These are phyloP conservation scores for Cercis canadensis DNA, from an alignment of 306 rosid species.

Conservation along the genomic window DNA sequence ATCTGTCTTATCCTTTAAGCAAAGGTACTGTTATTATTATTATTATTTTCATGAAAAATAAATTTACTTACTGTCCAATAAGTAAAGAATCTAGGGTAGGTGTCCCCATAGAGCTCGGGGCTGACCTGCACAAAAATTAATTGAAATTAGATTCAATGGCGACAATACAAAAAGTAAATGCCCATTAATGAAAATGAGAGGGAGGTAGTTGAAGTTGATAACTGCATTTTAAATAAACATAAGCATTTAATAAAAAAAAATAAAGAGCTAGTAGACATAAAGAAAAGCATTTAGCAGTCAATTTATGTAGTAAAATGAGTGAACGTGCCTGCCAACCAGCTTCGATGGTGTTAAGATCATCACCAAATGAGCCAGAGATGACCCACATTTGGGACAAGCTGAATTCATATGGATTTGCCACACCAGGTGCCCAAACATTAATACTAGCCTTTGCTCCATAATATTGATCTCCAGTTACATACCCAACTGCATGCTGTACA, in stretches of 20 bases:
- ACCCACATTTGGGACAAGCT: constrained; percentile 99
- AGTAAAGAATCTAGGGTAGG: constrained; percentile 89
- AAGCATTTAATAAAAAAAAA: constrained; percentile 11
- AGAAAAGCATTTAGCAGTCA: neutral
- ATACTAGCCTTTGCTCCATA: constrained; percentile 97
- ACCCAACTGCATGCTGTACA: constrained; percentile 95
- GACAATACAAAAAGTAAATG: constrained; percentile 11
- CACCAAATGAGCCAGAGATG: constrained; percentile 94
- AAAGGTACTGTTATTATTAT: constrained; percentile 3
- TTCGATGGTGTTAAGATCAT: constrained; percentile 96
- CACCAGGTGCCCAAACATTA: constrained; percentile 95
- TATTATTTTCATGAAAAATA: neutral
- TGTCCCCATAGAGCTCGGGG: constrained; percentile 97
- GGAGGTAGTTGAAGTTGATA: constrained; percentile 56
- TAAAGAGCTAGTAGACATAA: no score
- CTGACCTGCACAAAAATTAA: constrained; percentile 72
- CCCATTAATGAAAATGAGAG: constrained; percentile 26
- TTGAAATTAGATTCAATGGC: constrained; percentile 46
- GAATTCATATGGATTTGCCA: constrained; percentile 87
- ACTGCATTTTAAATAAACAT: constrained; percentile 44
- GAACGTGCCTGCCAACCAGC: constrained; percentile 97
- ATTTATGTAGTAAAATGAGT: constrained; percentile 30
- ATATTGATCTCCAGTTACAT: constrained; percentile 86
- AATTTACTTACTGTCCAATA: constrained; percentile 88
- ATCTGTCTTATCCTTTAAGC: constrained; percentile 31